Conservation (phyloP, 1,284 basidiomycete species). For the Bondarzewia mesenterica region DNA sequence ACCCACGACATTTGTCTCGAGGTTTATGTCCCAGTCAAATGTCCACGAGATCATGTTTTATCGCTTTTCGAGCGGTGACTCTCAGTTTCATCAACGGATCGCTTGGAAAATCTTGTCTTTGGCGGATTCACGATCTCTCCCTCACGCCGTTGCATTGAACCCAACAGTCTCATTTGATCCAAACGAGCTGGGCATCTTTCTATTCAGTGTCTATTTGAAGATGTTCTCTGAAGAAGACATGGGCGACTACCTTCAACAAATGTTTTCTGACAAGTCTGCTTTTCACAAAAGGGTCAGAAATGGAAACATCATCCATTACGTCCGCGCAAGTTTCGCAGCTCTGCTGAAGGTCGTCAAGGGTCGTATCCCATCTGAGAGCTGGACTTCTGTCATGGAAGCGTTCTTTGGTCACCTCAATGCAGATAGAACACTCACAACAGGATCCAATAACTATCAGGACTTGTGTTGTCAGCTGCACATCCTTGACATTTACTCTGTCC, state of each 20-base stretch:
- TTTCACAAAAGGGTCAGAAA: conserved; percentile 13
- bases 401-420: conserved; percentile 18
- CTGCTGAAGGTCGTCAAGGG: conserved; percentile 30
- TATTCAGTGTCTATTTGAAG: conserved; percentile 37
- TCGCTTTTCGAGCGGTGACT: not conserved
- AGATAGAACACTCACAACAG: conserved; percentile 23
- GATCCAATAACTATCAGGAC: conserved; percentile 26
- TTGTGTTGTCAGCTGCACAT: conserved; percentile 25
- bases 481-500: conserved; percentile 22
- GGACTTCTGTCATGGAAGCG: conserved; percentile 22
- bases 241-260: conserved; percentile 10
- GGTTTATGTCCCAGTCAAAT: conserved; percentile 34
- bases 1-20: conserved; percentile 32
- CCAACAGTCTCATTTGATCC: conserved; percentile 20
- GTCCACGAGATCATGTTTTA: conserved; percentile 30
- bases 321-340: conserved; percentile 33
- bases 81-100: conserved; percentile 33
- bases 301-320: conserved; percentile 31
- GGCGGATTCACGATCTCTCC: no score
- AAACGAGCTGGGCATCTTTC: conserved; percentile 27
- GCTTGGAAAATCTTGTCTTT: conserved; percentile 32
- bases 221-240: conserved; percentile 37
- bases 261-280: conserved; percentile 7
- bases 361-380: conserved; percentile 16
- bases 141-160: no score